A percentile compares a stretch with the other conserved stretches of the same genome.
These are phyloP conservation scores for Inga leiocalycina DNA, from an alignment of 306 rosid species.

Conservation along the genomic window DNA sequence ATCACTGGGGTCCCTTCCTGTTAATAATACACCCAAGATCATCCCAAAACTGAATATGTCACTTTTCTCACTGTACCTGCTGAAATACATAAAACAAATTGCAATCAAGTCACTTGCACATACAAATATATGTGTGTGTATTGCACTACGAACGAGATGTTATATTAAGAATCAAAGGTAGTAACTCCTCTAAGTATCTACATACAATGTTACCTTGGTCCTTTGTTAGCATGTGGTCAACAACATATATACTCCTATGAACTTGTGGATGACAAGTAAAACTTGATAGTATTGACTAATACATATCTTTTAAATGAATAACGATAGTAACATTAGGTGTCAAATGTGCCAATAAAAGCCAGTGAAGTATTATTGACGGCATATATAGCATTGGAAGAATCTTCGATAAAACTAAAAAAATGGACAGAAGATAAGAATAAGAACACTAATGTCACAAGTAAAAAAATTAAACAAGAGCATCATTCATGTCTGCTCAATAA, in stretches of 20 bases:
- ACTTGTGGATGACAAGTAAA: slow-evolving; percentile 24
- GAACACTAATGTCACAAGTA: slow-evolving; percentile 25
- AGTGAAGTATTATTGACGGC: not conserved
- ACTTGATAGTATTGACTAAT: not conserved
- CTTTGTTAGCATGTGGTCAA: not conserved
- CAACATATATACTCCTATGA: not conserved
- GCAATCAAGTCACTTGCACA: not conserved
- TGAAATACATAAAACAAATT: slow-evolving; percentile 29
- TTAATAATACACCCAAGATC: slow-evolving; percentile 77
- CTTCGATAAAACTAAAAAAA: not conserved
- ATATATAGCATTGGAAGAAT: not conserved
- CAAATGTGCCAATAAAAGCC: not conserved
- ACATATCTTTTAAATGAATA: not conserved
- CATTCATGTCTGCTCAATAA: not conserved
- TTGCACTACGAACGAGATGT: no score
- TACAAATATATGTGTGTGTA: not conserved
- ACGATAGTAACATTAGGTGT: not conserved
- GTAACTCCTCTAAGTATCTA: not conserved
- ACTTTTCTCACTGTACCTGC: slow-evolving; percentile 89
- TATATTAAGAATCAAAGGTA: not conserved
- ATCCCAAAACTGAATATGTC: slow-evolving; percentile 95
- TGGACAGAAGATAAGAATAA: not conserved
- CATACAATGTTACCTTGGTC: not conserved
- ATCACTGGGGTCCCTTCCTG: slow-evolving; percentile 80
- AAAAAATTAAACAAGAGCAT: slow-evolving; percentile 12